Conservation (phyloP, 2,329 filamentous ascomycete genomes). For the Catunica adiposa region DNA sequence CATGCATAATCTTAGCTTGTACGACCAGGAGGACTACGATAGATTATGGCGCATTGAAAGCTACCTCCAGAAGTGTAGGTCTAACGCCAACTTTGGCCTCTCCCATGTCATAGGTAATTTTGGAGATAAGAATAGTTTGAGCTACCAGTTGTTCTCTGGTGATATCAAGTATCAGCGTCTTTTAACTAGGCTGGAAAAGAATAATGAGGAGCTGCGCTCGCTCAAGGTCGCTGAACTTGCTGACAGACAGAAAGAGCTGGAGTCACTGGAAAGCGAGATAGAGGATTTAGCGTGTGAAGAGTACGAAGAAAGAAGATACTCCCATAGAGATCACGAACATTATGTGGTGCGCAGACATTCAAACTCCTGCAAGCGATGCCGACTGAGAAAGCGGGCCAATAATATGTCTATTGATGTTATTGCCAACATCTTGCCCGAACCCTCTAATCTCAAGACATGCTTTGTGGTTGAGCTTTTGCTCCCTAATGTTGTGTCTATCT, state of each 20-base stretch:
- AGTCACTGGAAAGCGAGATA: too few species aligned
- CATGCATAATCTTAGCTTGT: slow-evolving; percentile 30
- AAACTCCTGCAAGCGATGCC: neutral
- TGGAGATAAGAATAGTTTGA: neutral
- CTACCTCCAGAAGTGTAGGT: slow-evolving; percentile 20
- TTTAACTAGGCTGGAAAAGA: neutral
- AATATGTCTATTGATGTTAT: slow-evolving; percentile 29
- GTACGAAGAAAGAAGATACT: too few species aligned
- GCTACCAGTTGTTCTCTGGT: neutral
- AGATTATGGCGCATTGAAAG: slow-evolving; percentile 30
- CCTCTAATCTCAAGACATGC: slow-evolving; percentile 23
- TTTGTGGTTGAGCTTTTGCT: slow-evolving; percentile 30
- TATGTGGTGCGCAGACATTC: neutral
- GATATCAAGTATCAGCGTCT: neutral
- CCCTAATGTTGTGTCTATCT: slow-evolving; percentile 20
- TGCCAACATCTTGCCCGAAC: slow-evolving; percentile 35
- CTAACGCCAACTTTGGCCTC: neutral
- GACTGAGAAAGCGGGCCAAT: slow-evolving; percentile 19
- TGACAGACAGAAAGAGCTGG: too few species aligned
- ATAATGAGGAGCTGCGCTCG: neutral
- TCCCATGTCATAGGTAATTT: neutral
- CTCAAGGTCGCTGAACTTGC: too few species aligned
- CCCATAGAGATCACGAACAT: too few species aligned
- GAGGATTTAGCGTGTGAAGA: too few species aligned
- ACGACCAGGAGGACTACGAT: slow-evolving; percentile 27